These are phyloP conservation scores for Globisporangium iwayamae DNA, from an alignment of 352 stramenopile species.

Conservation along the genomic window DNA sequence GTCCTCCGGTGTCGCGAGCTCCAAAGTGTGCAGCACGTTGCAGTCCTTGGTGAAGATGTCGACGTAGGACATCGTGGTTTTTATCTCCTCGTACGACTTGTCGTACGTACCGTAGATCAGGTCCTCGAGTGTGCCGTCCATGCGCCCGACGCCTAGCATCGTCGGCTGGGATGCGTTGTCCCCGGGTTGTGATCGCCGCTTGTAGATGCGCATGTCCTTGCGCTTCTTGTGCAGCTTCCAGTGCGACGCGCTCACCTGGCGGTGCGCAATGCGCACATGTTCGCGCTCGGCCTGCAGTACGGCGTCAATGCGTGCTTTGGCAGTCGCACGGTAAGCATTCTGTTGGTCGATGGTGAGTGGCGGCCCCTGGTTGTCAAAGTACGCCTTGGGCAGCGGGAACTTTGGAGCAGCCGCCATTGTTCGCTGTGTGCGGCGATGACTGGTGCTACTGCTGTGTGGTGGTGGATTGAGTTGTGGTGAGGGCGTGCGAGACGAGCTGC, in stretches of 20 bases:
- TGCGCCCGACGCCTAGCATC: constrained; percentile 39
- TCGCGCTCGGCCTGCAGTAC: constrained; percentile 13
- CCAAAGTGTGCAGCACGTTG: constrained; percentile 36
- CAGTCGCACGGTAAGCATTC: neutral
- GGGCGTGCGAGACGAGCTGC: neutral
- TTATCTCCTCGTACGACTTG: constrained; percentile 34
- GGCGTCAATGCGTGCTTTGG: constrained; percentile 9
- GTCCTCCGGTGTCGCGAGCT: constrained; percentile 30
- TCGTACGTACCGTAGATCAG: constrained; percentile 48
- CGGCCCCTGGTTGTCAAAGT: constrained; percentile 13
- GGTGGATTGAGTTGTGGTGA: neutral
- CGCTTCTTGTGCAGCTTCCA: constrained; percentile 22
- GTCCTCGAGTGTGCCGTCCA: constrained; percentile 50
- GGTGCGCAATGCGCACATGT: constrained; percentile 4
- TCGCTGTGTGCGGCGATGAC: neutral
- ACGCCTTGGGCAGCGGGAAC: constrained; percentile 16
- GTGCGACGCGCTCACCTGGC: constrained; percentile 5
- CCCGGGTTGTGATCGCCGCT: constrained; percentile 8
- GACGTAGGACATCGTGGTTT: constrained; percentile 34
- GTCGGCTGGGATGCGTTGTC: constrained; percentile 17
- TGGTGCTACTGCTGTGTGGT: neutral
- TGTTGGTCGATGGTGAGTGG: constrained; percentile 5
- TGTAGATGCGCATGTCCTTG: constrained; percentile 42
- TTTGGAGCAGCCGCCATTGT: neutral
- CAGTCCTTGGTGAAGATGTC: constrained; percentile 37